Conservation (phyloP, 768 basidiomycete genomes). For the Hericium erinaceus region DNA sequence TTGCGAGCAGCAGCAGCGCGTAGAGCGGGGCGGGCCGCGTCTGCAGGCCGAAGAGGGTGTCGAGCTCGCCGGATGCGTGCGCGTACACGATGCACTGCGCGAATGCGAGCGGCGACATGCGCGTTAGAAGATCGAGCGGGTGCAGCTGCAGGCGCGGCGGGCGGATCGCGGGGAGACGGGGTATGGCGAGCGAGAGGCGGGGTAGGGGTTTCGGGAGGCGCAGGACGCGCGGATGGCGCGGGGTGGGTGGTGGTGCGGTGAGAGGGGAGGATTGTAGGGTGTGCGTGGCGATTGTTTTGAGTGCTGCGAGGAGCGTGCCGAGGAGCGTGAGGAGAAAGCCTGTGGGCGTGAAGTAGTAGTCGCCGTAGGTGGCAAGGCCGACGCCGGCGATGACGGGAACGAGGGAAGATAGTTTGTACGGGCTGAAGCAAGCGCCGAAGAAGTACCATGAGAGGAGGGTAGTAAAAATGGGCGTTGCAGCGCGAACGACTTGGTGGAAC, state of each 20-base stretch:
- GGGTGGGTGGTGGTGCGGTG: conserved; percentile 2
- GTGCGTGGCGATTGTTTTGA: conserved; percentile 91
- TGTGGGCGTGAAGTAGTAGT: conserved; percentile 82
- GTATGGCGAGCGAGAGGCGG: conserved; percentile 11
- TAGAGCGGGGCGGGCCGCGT: conserved; percentile 16
- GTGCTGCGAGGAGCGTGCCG: conserved; percentile 84
- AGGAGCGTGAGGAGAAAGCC: conserved; percentile 84
- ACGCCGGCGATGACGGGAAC: conserved; percentile 86
- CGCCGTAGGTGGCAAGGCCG: conserved; percentile 89
- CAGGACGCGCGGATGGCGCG: neutral
- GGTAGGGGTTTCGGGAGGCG: neutral
- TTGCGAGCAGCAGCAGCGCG: conserved; percentile 48
- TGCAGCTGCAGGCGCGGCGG: conserved; percentile 37
- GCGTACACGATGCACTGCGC: conserved; percentile 78
- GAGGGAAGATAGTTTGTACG: conserved; percentile 59
- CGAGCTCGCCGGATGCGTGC: conserved; percentile 72
- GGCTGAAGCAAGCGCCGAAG: conserved; percentile 50
- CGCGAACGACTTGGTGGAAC: conserved; percentile 97
- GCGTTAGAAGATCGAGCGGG: conserved; percentile 79
- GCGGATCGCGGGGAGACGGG: conserved; percentile 9
- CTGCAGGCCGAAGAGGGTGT: conserved; percentile 31
- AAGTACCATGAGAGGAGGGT: conserved; percentile 68
- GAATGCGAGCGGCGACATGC: conserved; percentile 90
- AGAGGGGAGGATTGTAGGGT: conserved; percentile 43
- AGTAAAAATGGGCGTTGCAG: conserved; percentile 88